phyloP scores from a whole-genome alignment of 805 yeast genomes.

The Komagataella phaffii region DNA sequence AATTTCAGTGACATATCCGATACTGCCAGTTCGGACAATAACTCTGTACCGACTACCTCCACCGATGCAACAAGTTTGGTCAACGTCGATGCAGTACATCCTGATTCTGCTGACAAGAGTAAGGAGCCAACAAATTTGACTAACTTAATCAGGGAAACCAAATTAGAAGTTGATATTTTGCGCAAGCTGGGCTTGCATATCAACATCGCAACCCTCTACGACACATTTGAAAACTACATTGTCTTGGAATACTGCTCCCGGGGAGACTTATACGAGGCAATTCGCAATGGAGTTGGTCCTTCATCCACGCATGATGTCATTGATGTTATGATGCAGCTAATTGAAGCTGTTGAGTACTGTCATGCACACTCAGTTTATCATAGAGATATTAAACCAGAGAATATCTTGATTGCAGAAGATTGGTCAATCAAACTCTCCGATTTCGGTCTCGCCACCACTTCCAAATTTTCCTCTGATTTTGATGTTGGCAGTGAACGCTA shows the following conservation, averaged over 20 bases:
- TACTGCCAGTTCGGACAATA: constrained; percentile 1
- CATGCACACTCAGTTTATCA: constrained; percentile 52
- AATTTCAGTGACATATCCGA: constrained; percentile 13
- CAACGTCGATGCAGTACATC: neutral
- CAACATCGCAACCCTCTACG: constrained; percentile 45
- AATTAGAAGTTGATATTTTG: constrained; percentile 39
- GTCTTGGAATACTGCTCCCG: constrained; percentile 50
- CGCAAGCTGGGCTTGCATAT: constrained; percentile 28
- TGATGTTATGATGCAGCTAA: constrained; percentile 31
- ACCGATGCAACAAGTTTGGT: neutral
- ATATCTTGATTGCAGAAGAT: constrained; percentile 36
- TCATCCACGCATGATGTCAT: constrained; percentile 10
- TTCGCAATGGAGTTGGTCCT: constrained; percentile 17
- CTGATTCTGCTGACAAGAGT: neutral
- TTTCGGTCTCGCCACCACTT: constrained; percentile 53
- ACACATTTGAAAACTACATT: constrained; percentile 39
- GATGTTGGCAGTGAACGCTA: constrained; percentile 46
- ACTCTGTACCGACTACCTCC: neutral
- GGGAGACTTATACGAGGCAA: constrained; percentile 57
- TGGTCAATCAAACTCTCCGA: constrained; percentile 54
- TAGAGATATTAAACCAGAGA: constrained; percentile 67
- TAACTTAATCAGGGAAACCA: constrained; percentile 36
- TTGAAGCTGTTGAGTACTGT: constrained; percentile 35
- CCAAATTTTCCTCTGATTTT: constrained; percentile 16
- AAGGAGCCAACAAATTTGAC: constrained; percentile 6